A percentile compares a stretch with the other conserved stretches of the same genome.
These are phyloP conservation scores for Globisporangium spiculum DNA, from an alignment of 352 stramenopile species.

Conservation along the genomic window DNA sequence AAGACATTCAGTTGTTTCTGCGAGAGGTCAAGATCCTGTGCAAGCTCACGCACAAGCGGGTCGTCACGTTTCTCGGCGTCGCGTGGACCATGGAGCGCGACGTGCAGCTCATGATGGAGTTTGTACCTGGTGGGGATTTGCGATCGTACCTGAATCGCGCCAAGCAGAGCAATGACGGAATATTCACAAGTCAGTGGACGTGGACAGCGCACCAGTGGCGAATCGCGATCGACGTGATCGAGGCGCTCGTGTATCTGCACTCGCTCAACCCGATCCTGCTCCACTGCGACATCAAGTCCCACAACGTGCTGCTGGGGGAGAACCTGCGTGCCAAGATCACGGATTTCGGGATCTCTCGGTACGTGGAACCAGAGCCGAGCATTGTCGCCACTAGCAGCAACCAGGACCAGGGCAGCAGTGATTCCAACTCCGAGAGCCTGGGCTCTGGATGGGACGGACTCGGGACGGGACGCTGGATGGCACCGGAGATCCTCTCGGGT, in stretches of 20 bases:
- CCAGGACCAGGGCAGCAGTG: not conserved
- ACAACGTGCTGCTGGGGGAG: slow-evolving; percentile 35
- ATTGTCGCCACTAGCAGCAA: not conserved
- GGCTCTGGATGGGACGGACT: slow-evolving; percentile 4
- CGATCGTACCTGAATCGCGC: slow-evolving; percentile 4
- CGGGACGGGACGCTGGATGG: slow-evolving; percentile 22
- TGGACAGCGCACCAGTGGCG: slow-evolving; percentile 42
- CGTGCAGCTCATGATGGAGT: slow-evolving; percentile 24
- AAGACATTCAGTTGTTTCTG: slow-evolving; percentile 8
- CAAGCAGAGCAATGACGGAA: not conserved
- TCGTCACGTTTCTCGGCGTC: slow-evolving; percentile 23
- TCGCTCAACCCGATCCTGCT: slow-evolving; percentile 36
- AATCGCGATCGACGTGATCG: slow-evolving; percentile 43
- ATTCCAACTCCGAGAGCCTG: not conserved
- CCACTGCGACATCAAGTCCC: slow-evolving; percentile 40
- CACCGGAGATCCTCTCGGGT: slow-evolving; percentile 26
- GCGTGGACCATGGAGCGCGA: slow-evolving; percentile 19
- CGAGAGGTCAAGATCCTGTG: slow-evolving; percentile 15
- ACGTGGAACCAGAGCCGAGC: slow-evolving; percentile 16
- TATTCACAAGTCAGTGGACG: slow-evolving; percentile 37
- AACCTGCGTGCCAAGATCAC: slow-evolving; percentile 36
- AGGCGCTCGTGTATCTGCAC: slow-evolving; percentile 47
- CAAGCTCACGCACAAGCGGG: slow-evolving; percentile 14
- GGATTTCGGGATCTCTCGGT: slow-evolving; percentile 42
- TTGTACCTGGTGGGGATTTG: slow-evolving; percentile 20